Base-by-base conservation (phyloP, 2,329 filamentous ascomycete species). In the Aspergillus jensenii region DNA sequence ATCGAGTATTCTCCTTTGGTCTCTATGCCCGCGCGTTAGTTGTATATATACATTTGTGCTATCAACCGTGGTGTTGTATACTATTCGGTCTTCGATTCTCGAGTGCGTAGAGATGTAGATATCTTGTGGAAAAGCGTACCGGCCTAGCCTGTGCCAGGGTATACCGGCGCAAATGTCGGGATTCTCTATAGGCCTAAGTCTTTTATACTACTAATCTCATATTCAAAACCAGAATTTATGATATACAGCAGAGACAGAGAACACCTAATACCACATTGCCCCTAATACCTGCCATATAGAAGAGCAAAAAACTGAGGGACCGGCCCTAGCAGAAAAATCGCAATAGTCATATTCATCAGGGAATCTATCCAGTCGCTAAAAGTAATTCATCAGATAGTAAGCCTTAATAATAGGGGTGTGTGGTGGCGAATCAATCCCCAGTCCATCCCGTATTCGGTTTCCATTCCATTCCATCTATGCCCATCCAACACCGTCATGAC, bases 351-450 rank as follows among this genome's bases (percentile, higher is more conserved):
- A 62, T 66, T 64, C 62, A 60, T 64, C 53, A 62, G 48, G 54
- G 57, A 70, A 67, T 68, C 64, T 68, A 68, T 68, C 64, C 65
- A 71, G 68, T 68, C 68, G 71, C 71, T 73, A 72, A 59, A 54
- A 55, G 71, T 68, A 69, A 67, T 67, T 65, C 65, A 58, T 70
- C 62, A 65, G 65, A 59, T 56, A 62, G 45, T 23, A 53, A 35
- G 33, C 19, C 31, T 56, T 66, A 66, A 52, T 56, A 62, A 61
- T 31, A 11, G 59, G 59, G 45, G 56, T 59, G 58, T 57, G 62
- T 41, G 41, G 46, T 33, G 48, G 40, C 15, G 19, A 43, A 39
- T 25, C 46, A 44, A 54, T 54, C 21, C 40, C 21, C 17, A 21
- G 12, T 47, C 27, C 27, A 27, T 11, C 39, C n/a, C 52, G 49